Evolutionary conservation across 2,329 filamentous ascomycete genomes (phyloP).

Genomic region (Colletotrichum sp.): DNA sequence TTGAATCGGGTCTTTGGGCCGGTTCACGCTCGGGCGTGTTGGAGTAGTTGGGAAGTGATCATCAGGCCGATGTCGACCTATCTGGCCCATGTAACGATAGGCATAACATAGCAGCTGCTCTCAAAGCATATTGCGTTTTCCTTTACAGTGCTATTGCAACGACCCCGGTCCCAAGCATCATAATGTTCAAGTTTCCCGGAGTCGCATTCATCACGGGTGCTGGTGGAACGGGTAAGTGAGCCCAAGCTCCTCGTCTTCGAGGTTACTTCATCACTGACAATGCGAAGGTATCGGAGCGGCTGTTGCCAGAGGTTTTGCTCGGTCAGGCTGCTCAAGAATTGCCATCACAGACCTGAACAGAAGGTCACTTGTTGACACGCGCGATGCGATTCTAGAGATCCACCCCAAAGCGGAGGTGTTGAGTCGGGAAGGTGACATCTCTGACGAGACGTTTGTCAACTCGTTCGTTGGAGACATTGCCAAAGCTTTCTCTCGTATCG

Average conservation of each 20-base stretch:
- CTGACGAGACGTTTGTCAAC: conserved; percentile 49
- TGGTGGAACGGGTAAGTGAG: conserved; percentile 45
- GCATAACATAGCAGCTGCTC: neutral
- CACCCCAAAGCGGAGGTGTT: conserved; percentile 39
- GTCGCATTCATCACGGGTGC: conserved; percentile 53
- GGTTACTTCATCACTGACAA: neutral
- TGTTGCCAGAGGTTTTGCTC: conserved; percentile 54
- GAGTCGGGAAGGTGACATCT: conserved; percentile 47
- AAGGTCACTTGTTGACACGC: conserved; percentile 40
- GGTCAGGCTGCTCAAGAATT: conserved; percentile 53
- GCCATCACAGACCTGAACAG: conserved; percentile 59
- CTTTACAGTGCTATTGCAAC: neutral
- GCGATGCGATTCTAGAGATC: conserved; percentile 33
- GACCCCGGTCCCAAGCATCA: neutral
- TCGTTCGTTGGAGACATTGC: conserved; percentile 37
- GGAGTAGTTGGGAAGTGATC: neutral
- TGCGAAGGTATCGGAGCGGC: conserved; percentile 59
- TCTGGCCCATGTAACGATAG: neutral
- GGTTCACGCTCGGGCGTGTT: neutral
- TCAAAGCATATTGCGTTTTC: neutral
- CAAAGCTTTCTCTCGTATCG: conserved; percentile 48
- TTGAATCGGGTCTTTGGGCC: neutral
- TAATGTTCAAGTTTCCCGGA: conserved; percentile 39
- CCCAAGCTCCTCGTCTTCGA: neutral
- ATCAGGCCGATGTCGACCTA: neutral